Percentiles rank a stretch among this genome's conserved stretches.
These are phyloP conservation scores for Kluyveromyces aestuarii DNA, from an alignment of 805 yeast species.

Conservation along the genomic window DNA sequence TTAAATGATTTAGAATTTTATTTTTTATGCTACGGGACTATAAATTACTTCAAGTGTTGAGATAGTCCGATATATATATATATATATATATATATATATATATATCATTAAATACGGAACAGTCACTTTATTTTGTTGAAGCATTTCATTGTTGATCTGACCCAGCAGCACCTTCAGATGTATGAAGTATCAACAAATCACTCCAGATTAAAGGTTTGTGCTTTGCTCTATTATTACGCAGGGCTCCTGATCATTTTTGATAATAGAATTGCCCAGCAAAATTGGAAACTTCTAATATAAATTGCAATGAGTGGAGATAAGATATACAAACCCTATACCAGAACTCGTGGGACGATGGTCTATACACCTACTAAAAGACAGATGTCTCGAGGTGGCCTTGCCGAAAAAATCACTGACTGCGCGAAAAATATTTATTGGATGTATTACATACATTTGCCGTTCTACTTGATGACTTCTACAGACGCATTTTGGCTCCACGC, in stretches of 20 bases:
- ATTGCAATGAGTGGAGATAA: neutral
- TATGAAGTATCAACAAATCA: no score
- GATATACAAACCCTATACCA: constrained; percentile 3
- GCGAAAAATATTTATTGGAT: constrained; percentile 34
- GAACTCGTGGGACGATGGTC: constrained; percentile 19
- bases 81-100: no score
- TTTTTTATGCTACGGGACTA: no score
- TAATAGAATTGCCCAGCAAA: no score
- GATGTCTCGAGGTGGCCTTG: constrained; percentile 15
- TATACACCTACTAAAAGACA: constrained; percentile 24
- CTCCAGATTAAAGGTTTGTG: no score
- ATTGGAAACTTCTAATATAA: no score
- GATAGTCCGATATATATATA: no score
- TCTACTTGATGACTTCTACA: constrained; percentile 34
- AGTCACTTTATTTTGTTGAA: neutral
- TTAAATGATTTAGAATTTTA: constrained; percentile 9
- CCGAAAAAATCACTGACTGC: constrained; percentile 22
- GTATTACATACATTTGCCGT: constrained; percentile 37
- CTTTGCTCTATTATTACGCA: no score
- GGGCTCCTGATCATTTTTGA: no score
- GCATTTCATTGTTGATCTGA: no score
- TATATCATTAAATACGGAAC: neutral
- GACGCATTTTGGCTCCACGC: constrained; percentile 34
- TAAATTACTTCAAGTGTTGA: no score
- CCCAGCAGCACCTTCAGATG: no score